Evolutionary conservation across 140 eudicot genomes (phyloP).

Genomic region (Artemisia princeps): DNA sequence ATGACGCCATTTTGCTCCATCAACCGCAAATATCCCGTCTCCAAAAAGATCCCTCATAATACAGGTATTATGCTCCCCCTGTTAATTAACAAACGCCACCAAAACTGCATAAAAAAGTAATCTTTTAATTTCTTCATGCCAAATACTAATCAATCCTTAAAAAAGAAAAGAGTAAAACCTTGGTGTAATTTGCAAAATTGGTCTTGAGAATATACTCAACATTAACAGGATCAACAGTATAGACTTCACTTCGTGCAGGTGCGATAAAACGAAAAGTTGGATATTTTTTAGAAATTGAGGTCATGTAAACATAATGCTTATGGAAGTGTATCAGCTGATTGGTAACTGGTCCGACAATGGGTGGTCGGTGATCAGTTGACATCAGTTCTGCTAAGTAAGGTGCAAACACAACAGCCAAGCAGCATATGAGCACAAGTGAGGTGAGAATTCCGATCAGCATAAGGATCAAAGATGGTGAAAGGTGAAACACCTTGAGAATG

Average conservation of each 20-base stretch:
- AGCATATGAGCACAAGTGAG: neutral
- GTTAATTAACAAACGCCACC: neutral
- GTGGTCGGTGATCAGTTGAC: conserved; percentile 35
- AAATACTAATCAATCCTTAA: too few relatives aligned
- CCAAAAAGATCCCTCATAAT: conserved; percentile 48
- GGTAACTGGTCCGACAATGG: conserved; percentile 44
- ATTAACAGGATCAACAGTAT: conserved; percentile 49
- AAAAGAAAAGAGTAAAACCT: conserved; percentile 21
- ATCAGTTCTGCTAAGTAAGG: conserved; percentile 30
- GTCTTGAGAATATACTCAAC: conserved; percentile 55
- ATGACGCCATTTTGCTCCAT: conserved; percentile 66
- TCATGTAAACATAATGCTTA: conserved; percentile 37
- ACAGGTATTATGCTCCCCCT: conserved; percentile 22
- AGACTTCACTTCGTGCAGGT: conserved; percentile 38
- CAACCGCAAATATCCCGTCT: conserved; percentile 59
- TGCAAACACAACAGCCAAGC: neutral
- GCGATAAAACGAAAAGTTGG: conserved; percentile 45
- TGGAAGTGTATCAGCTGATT: conserved; percentile 38
- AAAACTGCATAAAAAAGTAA: too few relatives aligned
- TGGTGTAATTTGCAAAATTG: conserved; percentile 48
- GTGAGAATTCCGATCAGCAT: neutral
- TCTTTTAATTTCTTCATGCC: neutral
- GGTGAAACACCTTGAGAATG: neutral
- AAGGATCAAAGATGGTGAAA: neutral
- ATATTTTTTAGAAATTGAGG: conserved; percentile 33